Conservation (phyloP, 2,329 filamentous ascomycete species). For the Teratosphaeria destructans region DNA sequence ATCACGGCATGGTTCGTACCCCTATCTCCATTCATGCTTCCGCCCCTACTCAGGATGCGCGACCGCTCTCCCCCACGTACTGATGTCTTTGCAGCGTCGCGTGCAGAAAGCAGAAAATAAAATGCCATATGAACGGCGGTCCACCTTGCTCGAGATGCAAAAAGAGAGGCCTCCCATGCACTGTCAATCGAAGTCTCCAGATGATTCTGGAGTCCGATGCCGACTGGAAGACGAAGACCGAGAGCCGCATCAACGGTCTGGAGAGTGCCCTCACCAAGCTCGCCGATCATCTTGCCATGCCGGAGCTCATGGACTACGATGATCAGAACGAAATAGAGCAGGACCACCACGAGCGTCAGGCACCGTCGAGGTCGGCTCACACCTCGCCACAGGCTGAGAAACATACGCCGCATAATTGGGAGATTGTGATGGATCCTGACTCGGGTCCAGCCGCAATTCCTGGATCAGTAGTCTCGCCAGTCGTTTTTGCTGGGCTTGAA, state of each 20-base stretch:
- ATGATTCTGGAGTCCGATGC: slow-evolving; percentile 32
- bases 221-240: slow-evolving; percentile 31
- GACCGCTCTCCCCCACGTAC: not conserved
- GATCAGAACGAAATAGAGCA: slow-evolving; percentile 10
- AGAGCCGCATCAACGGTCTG: slow-evolving; percentile 27
- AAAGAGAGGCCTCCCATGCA: slow-evolving; percentile 29
- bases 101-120: slow-evolving; percentile 33
- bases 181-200: slow-evolving; percentile 32
- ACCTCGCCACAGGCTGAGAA: slow-evolving; percentile 14
- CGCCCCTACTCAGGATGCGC: not conserved
- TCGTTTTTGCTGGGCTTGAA: slow-evolving; percentile 16
- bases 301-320: slow-evolving; percentile 15
- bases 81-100: slow-evolving; percentile 20
- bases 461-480: slow-evolving; percentile 20
- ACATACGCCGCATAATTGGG: slow-evolving; percentile 23
- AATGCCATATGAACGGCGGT: slow-evolving; percentile 30
- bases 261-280: slow-evolving; percentile 27
- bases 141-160: slow-evolving; percentile 31
- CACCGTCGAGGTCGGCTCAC: slow-evolving; percentile 4
- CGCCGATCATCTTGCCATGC: slow-evolving; percentile 11
- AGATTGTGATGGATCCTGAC: slow-evolving; percentile 30
- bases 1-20: slow-evolving; percentile 21
- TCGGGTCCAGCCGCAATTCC: slow-evolving; percentile 28
- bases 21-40: not conserved
- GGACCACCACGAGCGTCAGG: slow-evolving; percentile 3